A percentile compares a stretch with the other conserved stretches of the same genome.
These are phyloP conservation scores for Luzula sylvatica DNA, from an alignment of 176 grass and related monocot genomes.

Conservation along the genomic window DNA sequence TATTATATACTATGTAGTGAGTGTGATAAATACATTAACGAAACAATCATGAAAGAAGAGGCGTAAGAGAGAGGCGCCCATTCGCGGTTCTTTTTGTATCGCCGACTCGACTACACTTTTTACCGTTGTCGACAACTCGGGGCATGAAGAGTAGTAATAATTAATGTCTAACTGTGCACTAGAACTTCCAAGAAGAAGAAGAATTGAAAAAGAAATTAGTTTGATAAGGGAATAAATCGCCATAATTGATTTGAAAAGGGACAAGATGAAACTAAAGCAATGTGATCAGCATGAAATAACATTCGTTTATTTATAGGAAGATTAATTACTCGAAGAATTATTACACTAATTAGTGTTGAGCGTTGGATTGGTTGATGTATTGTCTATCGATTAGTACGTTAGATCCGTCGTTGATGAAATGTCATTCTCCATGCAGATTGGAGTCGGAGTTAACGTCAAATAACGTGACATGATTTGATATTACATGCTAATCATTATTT, in stretches of 20 bases:
- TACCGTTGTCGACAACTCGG: constrained; percentile 33
- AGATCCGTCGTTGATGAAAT: no score
- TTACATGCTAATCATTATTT: no score
- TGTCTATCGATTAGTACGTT: no score
- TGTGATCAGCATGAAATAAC: constrained; percentile 3
- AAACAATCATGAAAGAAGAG: constrained; percentile 97
- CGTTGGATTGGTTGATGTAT: no score
- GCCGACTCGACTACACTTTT: constrained; percentile 33
- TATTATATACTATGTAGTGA: background rate
- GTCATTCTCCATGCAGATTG: no score
- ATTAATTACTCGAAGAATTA: no score
- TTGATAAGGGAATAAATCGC: constrained; percentile 5
- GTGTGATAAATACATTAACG: constrained; percentile 37
- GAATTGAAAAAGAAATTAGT: background rate
- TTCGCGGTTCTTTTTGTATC: constrained; percentile 36
- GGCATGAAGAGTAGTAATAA: constrained; percentile 64
- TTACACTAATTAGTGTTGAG: no score
- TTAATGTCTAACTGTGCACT: constrained; percentile 5
- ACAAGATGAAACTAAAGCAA: no score
- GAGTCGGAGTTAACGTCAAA: no score
- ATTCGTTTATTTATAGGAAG: constrained; percentile 11
- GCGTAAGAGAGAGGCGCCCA: constrained; percentile 73
- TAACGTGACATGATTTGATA: no score
- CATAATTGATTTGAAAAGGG: background rate
- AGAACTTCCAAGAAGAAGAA: background rate